Evolutionary conservation across 805 yeast genomes (phyloP).

Genomic region (Saccharomyces kudriavzevii): DNA sequence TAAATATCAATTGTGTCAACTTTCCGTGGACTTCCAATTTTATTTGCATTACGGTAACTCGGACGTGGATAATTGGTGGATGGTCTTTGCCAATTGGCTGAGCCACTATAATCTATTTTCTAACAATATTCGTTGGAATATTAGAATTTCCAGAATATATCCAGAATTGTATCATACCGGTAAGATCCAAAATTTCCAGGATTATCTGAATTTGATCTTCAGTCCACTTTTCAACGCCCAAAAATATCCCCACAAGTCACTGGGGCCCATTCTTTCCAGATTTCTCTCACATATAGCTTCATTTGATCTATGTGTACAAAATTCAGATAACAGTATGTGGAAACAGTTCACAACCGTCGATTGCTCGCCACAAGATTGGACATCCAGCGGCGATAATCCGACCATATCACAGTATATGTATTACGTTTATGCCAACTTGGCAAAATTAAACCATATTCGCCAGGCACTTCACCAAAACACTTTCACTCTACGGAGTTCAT

Average conservation of each 20-base stretch:
- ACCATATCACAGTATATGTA: conserved; percentile 35
- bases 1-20: conserved; percentile 34
- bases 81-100: conserved; percentile 31
- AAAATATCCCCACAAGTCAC: conserved; percentile 26
- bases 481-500: conserved; percentile 19
- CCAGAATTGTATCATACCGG: conserved; percentile 16
- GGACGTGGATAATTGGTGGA: conserved; percentile 26
- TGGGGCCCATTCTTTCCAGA: conserved; percentile 6
- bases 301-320: conserved; percentile 27
- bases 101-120: conserved; percentile 32
- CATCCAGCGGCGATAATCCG: conserved; percentile 30
- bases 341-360: conserved; percentile 13
- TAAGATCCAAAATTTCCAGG: conserved; percentile 26
- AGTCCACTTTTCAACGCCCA: conserved; percentile 26
- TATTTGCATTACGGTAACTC: conserved; percentile 4
- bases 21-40: conserved; percentile 31
- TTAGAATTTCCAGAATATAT: conserved; percentile 30
- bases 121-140: conserved; percentile 34
- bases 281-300: conserved; percentile 5
- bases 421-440: conserved; percentile 24
- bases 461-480: conserved; percentile 12
- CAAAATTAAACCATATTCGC: conserved; percentile 15
- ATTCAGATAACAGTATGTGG: conserved; percentile 25
- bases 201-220: conserved; percentile 28
- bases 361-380: conserved; percentile 25